Conservation (phyloP, 73 alveolate genomes). For the Halteria grandinella region DNA sequence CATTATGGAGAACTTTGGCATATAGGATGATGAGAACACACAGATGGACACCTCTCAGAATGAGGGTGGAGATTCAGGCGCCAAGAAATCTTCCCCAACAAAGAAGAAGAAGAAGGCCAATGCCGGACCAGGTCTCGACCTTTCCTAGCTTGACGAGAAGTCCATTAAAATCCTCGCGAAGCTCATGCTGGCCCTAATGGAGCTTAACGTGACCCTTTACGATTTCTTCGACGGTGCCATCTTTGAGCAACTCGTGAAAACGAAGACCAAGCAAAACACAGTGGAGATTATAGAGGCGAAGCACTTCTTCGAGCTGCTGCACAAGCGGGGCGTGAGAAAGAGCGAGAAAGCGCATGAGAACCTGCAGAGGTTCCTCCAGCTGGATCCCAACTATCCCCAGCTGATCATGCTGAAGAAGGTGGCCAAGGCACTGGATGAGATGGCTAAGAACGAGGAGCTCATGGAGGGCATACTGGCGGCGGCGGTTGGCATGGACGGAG, state of each 20-base stretch:
- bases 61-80: too few relatives aligned
- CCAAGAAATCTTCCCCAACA: too few relatives aligned
- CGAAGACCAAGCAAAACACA: conserved; percentile 59
- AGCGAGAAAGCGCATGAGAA: conserved; percentile 31
- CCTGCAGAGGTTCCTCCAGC: conserved; percentile 43
- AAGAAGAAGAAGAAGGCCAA: conserved; percentile 41
- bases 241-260: conserved; percentile 62
- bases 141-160: conserved; percentile 19
- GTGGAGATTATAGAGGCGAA: conserved; percentile 56
- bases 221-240: conserved; percentile 52
- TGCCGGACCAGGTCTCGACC: conserved; percentile 1
- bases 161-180: conserved; percentile 38
- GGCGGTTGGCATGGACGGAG: conserved; percentile 9
- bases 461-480: conserved; percentile 43
- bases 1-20: conserved; percentile 72
- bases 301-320: conserved; percentile 52
- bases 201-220: conserved; percentile 52
- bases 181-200: conserved; percentile 54
- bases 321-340: conserved; percentile 33
- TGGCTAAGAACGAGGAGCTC: conserved; percentile 57
- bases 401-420: conserved; percentile 63
- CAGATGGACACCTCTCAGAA: too few relatives aligned
- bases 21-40: too few relatives aligned
- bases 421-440: conserved; percentile 59
- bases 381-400: conserved; percentile 64